Conservation (phyloP, 1,284 basidiomycete species). For the Cryptococcus sp. region DNA sequence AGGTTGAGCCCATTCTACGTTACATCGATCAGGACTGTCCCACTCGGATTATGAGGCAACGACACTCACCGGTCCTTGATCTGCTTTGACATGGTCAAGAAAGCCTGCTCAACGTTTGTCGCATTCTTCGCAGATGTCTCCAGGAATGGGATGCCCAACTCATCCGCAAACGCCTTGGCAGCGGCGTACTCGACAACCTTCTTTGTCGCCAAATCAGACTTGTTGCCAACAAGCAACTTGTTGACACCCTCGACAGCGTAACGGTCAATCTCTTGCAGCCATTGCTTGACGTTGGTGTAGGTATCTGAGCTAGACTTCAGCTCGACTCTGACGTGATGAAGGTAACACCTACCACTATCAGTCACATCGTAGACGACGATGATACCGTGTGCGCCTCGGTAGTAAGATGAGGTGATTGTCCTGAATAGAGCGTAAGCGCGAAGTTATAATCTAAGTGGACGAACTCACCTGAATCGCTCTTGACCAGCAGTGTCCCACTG, state of each 20-base stretch:
- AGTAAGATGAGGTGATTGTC: conserved; percentile 96
- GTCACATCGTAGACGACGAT: conserved; percentile 99
- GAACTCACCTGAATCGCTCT: conserved; percentile 72
- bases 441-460: too few species aligned
- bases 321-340: neutral
- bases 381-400: conserved; percentile 94
- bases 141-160: conserved; percentile 92
- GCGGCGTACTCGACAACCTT: conserved; percentile 98
- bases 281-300: conserved; percentile 98
- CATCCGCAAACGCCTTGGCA: conserved; percentile 98
- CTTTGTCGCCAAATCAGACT: conserved; percentile 95
- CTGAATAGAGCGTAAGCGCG: conserved; percentile 44
- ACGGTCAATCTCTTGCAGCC: conserved; percentile 99
- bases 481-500: conserved; percentile 99
- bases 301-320: conserved; percentile 65
- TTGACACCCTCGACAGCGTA: conserved; percentile 99
- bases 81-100: conserved; percentile 99
- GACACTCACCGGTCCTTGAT: conserved; percentile 76
- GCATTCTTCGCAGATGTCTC: conserved; percentile 99
- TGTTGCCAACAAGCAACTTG: conserved; percentile 97
- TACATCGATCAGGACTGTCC: conserved; percentile 2
- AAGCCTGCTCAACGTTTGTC: conserved; percentile 98
- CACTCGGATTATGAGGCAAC: neutral
- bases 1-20: conserved; percentile 58
- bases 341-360: conserved; percentile 86